Evolutionary conservation across 2,329 filamentous ascomycete species (phyloP), one percentile per base, ranked within the genome.

Genomic region (Coniosporium tulheliwenetii): DNA sequence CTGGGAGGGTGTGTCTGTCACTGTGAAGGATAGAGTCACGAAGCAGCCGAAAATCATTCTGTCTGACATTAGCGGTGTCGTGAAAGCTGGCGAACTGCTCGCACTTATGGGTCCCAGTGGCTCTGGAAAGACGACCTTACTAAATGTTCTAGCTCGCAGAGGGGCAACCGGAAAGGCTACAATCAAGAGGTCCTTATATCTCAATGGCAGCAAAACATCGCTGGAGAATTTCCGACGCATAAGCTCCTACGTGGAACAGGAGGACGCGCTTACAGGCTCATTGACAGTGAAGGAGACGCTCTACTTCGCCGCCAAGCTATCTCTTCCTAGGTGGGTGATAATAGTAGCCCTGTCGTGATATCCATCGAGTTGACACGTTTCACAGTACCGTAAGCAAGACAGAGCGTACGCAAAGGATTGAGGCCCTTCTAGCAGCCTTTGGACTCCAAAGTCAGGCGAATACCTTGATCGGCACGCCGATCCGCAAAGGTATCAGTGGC

Each of bases 161-260:
- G 64, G 63, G 45, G 63, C 65, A 10, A 65, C 67, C 0, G 65
- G 73, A 1, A 70, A 70, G 2, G 66, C 75, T 2, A 66, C 65
- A 5, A 66, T 73, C 5, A 56, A 69, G 29, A 73, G 74, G 12
- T 56, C 64, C 2, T 64, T 77, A 10, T 66, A 72, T 41, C 67
- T 84, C 48, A 86, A 91, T 56, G 81, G 81, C 29, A 55, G 53
- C 2, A 52, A 60, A 3, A 61, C 76, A 3, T 67, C 75, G 1
- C 59, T 65, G 7, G 56, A 65, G 7, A 63, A 64, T 0, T 80
- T 89, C 48, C 73, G 75, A 13, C 67, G 73, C 38, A 67, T 89
- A 39, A 80, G 74, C 41, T 76, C 76, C 37, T 93, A 86, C 53
- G 85, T 93, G 15, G 85, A 93, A 63, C 85, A 93, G 57, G 84